Evolutionary conservation across 306 rosid genomes (phyloP), one percentile per base, ranked within the genome.

Genomic region (Dryas alaskensis): DNA sequence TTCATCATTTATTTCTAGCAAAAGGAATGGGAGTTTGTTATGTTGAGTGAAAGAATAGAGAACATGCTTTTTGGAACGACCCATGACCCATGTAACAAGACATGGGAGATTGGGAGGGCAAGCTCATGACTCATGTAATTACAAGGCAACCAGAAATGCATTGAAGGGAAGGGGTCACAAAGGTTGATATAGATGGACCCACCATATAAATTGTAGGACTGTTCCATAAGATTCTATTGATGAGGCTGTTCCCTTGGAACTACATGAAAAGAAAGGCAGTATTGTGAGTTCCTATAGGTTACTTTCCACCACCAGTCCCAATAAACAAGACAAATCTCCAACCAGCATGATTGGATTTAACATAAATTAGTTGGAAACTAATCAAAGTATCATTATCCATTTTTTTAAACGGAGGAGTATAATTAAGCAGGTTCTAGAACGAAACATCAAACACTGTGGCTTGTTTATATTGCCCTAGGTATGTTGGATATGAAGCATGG

Each of bases 211-310:
- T 73, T 60, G 73, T 81, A 86, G 82, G 78, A 69, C 77, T 74
- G 64, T 75, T 80, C 74, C 81, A 76, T 76, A 82, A 84, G 88
- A 87, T 91, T 91, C 91, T 84, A 88, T 81, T 31, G 37, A 31
- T 87, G 90, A 84, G 85, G 86, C 72, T 85, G 94, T 80, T 89
- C 89, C 91, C 88, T 82, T 84, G 84, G 84, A 80, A 64, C 68
- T 47, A 73, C 67, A 49, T 75, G 82, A 39, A 76, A 76, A 76
- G 58, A 67, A 58, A 55, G 49, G 64, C 58, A 59, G 37, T 40
- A 39, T 11, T 6, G 42, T 46, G 7, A 2, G 40, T 66, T 19
- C 70, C 53, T 55, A 37, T 37, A 60, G 45, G 62, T 58, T 58
- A 22, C 58, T 16, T 19, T 52, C 58, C 17, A 31, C 37, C 9